Evolutionary conservation across 257 asterid genomes (phyloP), one percentile per base, ranked within the genome.

Genomic region (Linaria vulgaris): DNA sequence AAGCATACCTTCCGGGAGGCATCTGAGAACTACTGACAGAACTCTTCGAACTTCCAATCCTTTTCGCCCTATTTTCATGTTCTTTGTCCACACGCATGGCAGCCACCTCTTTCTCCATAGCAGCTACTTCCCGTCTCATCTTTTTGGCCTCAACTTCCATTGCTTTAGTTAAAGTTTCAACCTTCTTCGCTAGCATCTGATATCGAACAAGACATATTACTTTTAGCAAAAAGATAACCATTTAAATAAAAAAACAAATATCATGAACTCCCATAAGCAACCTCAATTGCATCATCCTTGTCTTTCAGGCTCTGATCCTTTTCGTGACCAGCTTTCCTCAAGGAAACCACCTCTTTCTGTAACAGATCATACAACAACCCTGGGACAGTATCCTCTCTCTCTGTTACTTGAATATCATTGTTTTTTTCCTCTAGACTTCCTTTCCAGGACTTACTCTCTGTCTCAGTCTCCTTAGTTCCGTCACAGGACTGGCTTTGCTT

Each of bases 81-180:
- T 89, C 96, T 75, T 92, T 92, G 17, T 85, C 88, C 63, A 80
- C 88, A 38, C 97, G 95, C 94, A 92, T 89, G 61, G 97, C 96
- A 70, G 94, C 83, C 66, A 92, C 99, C 82, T 92, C 99, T 81
- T 92, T 89, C 88, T 92, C 99, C 97, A 92, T 89, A n/a, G 90
- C 94, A 76, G 98, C 91, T 41, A 92, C 98, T 73, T 92, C 98
- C 64, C 98, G 80, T 72, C 98, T 86, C 98, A 92, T 89, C 84
- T 89, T 92, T 70, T 87, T 92, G 58, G 99, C 99, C 75, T 92
- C 99, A 61, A 89, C 95, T 71, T 92, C 99, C 99, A 92, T 89
- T 38, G 99, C 99, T 70, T 87, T 88, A 39, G 99, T 82, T 82
- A 89, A 70, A 63, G 99, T 92, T 61, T 89, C 99, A 22, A 92